These are phyloP conservation scores for Phyllostachys edulis DNA, from an alignment of 176 grass and related monocot genomes.

Conservation along the genomic window DNA sequence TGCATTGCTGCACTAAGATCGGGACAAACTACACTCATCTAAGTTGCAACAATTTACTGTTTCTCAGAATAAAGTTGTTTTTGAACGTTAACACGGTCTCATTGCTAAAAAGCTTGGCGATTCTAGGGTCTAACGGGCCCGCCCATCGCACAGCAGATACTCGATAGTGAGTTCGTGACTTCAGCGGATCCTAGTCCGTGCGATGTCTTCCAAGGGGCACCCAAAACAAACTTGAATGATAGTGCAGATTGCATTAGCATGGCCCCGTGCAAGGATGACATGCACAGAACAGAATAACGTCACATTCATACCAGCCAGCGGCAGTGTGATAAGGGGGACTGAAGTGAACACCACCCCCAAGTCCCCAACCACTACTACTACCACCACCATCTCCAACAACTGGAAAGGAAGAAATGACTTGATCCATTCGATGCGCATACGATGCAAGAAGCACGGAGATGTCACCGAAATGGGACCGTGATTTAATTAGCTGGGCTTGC, in stretches of 20 bases:
- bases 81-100: not conserved
- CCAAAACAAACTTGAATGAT: not conserved
- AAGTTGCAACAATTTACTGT: not conserved
- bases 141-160: not conserved
- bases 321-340: not conserved
- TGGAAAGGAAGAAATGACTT: not conserved
- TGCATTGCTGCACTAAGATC: not conserved
- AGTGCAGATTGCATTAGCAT: not conserved
- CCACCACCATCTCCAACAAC: not conserved
- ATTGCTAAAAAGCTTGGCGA: not conserved
- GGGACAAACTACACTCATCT: too few species aligned
- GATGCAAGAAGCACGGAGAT: not conserved
- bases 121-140: not conserved
- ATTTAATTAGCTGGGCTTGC: not conserved
- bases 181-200: not conserved
- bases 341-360: not conserved
- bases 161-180: too few species aligned
- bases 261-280: conserved; percentile 4
- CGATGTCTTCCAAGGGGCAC: not conserved
- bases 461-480: not conserved
- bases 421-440: not conserved
- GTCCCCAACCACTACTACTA: not conserved
- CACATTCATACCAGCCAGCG: not conserved
- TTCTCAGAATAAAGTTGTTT: not conserved
- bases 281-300: not conserved